A percentile compares a stretch with the other conserved stretches of the same genome.
phyloP scores from a whole-genome alignment of 129 eudicot genomes.

The Centella asiatica region DNA sequence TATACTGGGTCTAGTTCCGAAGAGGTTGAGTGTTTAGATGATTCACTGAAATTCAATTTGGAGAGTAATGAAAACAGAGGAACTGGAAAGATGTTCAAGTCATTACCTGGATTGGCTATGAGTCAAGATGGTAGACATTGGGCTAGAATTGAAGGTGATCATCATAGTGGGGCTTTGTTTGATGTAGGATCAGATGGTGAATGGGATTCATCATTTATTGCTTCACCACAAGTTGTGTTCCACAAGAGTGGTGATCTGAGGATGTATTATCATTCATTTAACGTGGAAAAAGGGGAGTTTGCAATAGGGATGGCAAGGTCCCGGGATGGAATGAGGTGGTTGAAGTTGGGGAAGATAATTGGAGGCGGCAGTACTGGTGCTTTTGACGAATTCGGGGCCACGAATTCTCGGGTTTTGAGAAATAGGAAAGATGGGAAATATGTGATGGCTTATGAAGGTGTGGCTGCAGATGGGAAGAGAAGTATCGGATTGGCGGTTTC shows the following conservation, averaged over 20 bases:
- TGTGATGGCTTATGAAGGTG: constrained; percentile 95
- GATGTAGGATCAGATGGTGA: constrained; percentile 74
- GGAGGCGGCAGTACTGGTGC: constrained; percentile 51
- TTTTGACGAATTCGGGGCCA: constrained; percentile 61
- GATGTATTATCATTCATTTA: constrained; percentile 88
- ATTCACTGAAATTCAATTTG: constrained; percentile 26
- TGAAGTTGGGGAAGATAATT: constrained; percentile 71
- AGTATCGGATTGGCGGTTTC: constrained; percentile 71
- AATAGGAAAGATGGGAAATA: constrained; percentile 62
- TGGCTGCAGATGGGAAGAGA: constrained; percentile 53
- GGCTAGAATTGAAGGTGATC: constrained; percentile 97
- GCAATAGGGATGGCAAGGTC: constrained; percentile 74
- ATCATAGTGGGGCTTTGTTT: constrained; percentile 79
- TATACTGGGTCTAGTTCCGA: constrained; percentile 61
- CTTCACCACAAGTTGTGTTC: constrained; percentile 79
- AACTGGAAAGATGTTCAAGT: constrained; percentile 38
- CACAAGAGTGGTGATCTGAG: constrained; percentile 70
- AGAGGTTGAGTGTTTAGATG: constrained; percentile 31
- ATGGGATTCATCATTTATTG: constrained; percentile 83
- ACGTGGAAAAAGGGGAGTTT: constrained; percentile 41
- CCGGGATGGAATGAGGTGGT: constrained; percentile 84
- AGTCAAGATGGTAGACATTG: constrained; percentile 98
- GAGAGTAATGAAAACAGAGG: constrained; percentile 20
- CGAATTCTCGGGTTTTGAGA: constrained; percentile 59
- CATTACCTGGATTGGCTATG: constrained; percentile 85